Percentiles rank a stretch among this genome's conserved stretches.
phyloP scores from a whole-genome alignment of 2,329 filamentous ascomycete species.

The Cladorrhinum sp. region DNA sequence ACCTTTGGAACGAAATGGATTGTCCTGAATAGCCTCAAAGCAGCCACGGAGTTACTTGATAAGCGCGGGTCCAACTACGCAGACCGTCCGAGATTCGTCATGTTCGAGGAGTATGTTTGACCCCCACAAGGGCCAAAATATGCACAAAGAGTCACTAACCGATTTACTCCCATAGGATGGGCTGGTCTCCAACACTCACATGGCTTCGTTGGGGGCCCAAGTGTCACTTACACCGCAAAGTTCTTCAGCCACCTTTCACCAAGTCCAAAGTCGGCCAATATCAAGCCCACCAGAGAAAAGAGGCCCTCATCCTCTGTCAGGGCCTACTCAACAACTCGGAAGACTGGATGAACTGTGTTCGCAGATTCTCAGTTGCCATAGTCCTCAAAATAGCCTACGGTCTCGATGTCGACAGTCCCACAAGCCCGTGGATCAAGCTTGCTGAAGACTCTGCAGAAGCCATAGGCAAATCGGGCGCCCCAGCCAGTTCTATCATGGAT shows the following conservation, averaged over 20 bases:
- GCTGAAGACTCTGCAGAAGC: slow-evolving; percentile 26
- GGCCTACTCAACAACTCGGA: slow-evolving; percentile 23
- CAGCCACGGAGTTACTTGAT: slow-evolving; percentile 38
- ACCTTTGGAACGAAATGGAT: slow-evolving; percentile 33
- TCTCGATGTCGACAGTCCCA: slow-evolving; percentile 24
- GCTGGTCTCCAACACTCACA: slow-evolving; percentile 43
- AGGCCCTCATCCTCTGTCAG: slow-evolving; percentile 25
- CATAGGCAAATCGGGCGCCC: slow-evolving; percentile 27
- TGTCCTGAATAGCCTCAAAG: slow-evolving; percentile 36
- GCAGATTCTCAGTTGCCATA: slow-evolving; percentile 26
- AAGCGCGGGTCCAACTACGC: slow-evolving; percentile 37
- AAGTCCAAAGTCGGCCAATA: slow-evolving; percentile 30
- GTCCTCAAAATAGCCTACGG: slow-evolving; percentile 28
- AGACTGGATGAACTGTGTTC: slow-evolving; percentile 23
- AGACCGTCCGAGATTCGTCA: slow-evolving; percentile 39
- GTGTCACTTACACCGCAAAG: slow-evolving; percentile 40
- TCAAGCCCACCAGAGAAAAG: slow-evolving; percentile 19
- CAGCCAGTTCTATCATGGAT: slow-evolving; percentile 30
- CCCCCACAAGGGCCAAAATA: not conserved
- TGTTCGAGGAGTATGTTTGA: slow-evolving; percentile 32
- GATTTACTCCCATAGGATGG: slow-evolving; percentile 33
- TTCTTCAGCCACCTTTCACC: slow-evolving; percentile 41
- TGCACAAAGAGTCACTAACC: no score
- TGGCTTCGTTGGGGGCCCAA: slow-evolving; percentile 39
- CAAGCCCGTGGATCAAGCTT: slow-evolving; percentile 26